A percentile compares a stretch with the other conserved stretches of the same genome.
These are phyloP conservation scores for Arthrobotrys pseudoclavata DNA, from an alignment of 2,329 filamentous ascomycete genomes.

Conservation along the genomic window DNA sequence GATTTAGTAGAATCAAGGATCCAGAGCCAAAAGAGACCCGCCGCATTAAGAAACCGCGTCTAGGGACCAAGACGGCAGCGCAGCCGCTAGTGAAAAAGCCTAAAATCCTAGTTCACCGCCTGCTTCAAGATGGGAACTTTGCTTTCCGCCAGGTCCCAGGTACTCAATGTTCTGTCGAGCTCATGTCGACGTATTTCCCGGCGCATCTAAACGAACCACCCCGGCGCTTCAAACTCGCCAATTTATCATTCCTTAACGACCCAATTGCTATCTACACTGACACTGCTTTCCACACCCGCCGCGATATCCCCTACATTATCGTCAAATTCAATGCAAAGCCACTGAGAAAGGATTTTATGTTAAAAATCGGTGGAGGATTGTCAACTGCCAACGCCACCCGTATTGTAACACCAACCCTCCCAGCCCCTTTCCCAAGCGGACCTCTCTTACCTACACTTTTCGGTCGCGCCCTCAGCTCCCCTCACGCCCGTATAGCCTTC, in stretches of 20 bases:
- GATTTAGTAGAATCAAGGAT: conserved; percentile 27
- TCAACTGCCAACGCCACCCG: conserved; percentile 26
- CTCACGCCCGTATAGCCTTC: conserved; percentile 21
- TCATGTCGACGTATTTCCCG: conserved; percentile 53
- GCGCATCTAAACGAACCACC: conserved; percentile 9
- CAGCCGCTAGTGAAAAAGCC: conserved; percentile 8
- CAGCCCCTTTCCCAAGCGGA: conserved; percentile 18
- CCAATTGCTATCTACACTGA: conserved; percentile 45
- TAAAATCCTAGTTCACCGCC: conserved; percentile 41
- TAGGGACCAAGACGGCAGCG: not conserved
- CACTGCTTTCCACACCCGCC: not conserved
- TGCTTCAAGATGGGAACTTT: conserved; percentile 57
- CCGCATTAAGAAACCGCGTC: not conserved
- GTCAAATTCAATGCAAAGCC: conserved; percentile 47
- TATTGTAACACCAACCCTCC: conserved; percentile 19
- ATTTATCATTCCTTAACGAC: conserved; percentile 53
- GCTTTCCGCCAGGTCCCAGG: conserved; percentile 54
- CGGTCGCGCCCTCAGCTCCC: conserved; percentile 1
- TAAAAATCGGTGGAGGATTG: conserved; percentile 34
- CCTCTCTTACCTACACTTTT: conserved; percentile 1
- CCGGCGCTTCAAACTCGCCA: conserved; percentile 51
- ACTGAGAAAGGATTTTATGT: conserved; percentile 43
- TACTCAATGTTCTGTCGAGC: conserved; percentile 18
- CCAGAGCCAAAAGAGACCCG: not conserved
- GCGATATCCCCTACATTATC: conserved; percentile 27